phyloP scores from a whole-genome alignment of 2,329 filamentous ascomycete species.

The Bipolaris gigantea region DNA sequence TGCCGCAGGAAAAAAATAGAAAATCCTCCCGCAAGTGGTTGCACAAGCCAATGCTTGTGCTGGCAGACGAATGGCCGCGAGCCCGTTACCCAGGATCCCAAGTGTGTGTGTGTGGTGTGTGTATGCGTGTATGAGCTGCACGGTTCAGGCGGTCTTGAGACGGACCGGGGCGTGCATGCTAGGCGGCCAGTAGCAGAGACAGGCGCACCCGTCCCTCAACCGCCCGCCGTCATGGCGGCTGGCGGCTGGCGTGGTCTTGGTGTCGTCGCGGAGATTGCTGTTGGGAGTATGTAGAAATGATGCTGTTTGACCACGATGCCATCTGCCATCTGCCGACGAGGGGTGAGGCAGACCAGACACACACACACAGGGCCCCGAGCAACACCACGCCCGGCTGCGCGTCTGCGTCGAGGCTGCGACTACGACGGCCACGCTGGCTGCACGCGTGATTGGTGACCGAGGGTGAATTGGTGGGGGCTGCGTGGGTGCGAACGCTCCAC shows the following conservation, averaged over 20 bases:
- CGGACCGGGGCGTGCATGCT: slow-evolving; percentile 21
- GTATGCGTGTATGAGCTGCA: slow-evolving; percentile 23
- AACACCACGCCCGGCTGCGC: slow-evolving; percentile 14
- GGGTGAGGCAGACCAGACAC: neutral
- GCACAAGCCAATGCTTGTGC: neutral
- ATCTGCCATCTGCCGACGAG: neutral
- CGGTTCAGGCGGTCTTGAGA: slow-evolving; percentile 26
- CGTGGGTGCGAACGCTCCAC: slow-evolving; percentile 25
- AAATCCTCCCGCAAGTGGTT: neutral
- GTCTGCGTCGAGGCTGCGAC: slow-evolving; percentile 13
- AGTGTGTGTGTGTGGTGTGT: slow-evolving; percentile 13
- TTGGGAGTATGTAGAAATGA: neutral
- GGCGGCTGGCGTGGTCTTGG: neutral
- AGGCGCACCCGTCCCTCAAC: neutral
- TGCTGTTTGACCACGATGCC: no score
- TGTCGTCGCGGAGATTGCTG: slow-evolving; percentile 3
- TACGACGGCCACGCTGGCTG: slow-evolving; percentile 10
- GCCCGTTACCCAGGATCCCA: slow-evolving; percentile 2
- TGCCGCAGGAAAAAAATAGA: neutral
- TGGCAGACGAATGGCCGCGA: neutral
- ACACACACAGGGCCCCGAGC: slow-evolving; percentile 6
- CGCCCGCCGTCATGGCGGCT: no score
- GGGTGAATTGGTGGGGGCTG: slow-evolving; percentile 19
- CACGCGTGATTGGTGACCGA: slow-evolving; percentile 16
- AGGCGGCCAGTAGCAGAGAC: slow-evolving; percentile 13